phyloP scores from a whole-genome alignment of 140 eudicot species.

The Anethum foeniculum region DNA sequence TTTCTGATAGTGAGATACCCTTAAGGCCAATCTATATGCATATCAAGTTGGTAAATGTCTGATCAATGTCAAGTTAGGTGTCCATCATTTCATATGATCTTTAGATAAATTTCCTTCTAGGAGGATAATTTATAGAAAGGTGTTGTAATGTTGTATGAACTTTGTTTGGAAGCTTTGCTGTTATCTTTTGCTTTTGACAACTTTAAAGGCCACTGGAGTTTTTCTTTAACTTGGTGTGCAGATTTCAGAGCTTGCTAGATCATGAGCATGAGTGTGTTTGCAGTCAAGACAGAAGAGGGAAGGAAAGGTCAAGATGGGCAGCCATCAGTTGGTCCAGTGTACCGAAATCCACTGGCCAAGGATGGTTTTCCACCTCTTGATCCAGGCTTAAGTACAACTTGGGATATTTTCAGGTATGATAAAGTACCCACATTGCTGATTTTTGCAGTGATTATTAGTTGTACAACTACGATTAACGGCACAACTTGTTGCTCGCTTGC shows the following conservation, averaged over 20 bases:
- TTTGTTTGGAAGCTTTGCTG: not conserved
- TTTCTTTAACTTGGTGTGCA: not conserved
- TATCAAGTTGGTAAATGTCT: not conserved
- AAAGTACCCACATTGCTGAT: not conserved
- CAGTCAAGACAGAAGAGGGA: slow-evolving; percentile 69
- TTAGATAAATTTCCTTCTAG: not conserved
- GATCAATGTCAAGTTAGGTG: not conserved
- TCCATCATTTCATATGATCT: not conserved
- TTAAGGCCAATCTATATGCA: not conserved
- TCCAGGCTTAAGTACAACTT: slow-evolving; percentile 44
- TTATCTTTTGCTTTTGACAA: not conserved
- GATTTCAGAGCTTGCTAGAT: not conserved
- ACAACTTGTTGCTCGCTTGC: not conserved
- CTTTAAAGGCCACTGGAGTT: not conserved
- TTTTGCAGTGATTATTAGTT: not conserved
- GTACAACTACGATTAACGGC: not conserved
- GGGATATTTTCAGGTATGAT: slow-evolving; percentile 75
- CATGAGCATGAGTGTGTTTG: slow-evolving; percentile 38
- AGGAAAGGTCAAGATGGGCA: slow-evolving; percentile 59
- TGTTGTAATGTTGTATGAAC: slow-evolving; percentile 1
- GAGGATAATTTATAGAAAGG: not conserved
- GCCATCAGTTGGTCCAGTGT: slow-evolving; percentile 78
- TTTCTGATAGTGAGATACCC: not conserved
- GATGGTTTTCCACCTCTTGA: slow-evolving; percentile 76
- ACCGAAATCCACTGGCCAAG: slow-evolving; percentile 60